Conservation (phyloP, 129 eudicot genomes). For the Kitagawia praeruptora region DNA sequence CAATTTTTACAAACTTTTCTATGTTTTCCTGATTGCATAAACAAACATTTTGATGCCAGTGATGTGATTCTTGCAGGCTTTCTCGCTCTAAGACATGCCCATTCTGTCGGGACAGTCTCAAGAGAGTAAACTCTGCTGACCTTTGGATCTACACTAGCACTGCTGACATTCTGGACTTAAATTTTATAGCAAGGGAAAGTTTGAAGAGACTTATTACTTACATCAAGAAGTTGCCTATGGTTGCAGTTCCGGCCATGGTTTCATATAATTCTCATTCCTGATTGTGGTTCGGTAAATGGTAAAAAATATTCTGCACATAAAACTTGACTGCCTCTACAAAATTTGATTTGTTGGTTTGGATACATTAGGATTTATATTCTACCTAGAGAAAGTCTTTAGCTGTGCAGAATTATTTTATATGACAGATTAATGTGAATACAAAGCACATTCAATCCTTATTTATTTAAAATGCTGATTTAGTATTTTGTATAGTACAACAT, state of each 20-base stretch:
- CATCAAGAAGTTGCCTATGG: background rate
- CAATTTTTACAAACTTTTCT: no score
- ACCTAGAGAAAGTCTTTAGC: background rate
- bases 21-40: background rate
- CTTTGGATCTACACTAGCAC: background rate
- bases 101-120: slow-evolving; percentile 1
- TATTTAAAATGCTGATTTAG: background rate
- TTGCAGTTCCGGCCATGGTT: background rate
- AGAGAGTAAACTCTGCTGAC: background rate
- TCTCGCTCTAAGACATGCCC: background rate
- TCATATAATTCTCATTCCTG: background rate
- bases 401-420: background rate
- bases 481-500: background rate
- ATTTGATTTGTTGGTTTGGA: background rate
- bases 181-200: background rate
- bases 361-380: background rate
- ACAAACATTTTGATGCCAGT: background rate
- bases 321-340: background rate
- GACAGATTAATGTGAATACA: background rate
- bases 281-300: background rate
- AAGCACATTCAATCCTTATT: background rate
- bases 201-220: background rate
- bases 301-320: background rate
- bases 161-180: slow-evolving; percentile 4
- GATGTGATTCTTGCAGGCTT: background rate